Base-by-base conservation (phyloP, 2,329 filamentous ascomycete genomes). In the Colletotrichum costaricense region DNA sequence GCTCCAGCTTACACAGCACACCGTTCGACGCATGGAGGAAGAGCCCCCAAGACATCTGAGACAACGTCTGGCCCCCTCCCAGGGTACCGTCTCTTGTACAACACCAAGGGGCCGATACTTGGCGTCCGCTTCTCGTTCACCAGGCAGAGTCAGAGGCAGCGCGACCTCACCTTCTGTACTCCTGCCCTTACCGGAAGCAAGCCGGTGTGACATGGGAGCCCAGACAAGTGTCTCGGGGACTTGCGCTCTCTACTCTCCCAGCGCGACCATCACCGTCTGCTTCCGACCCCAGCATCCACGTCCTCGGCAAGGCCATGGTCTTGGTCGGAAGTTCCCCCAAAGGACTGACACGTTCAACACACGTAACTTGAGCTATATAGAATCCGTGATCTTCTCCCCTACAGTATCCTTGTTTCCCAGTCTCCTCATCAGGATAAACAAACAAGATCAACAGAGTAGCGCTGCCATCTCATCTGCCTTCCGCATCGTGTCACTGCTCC, bases 151-250 rank as follows among this genome's bases (percentile, higher is more conserved):
- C 35, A 33, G 55, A 35, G 22, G 5, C 24, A 42, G 26, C 42
- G 42, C 42, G 14, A 66, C 55, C 60, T 28, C 38, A 24, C 19
- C 28, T 22, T 28, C 35, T 63, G 11, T 52, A 38, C 16, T 60
- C 54, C 14, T 58, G 26, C 16, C 26, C 35, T 22, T 55, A 5
- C 22, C 55, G 28, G 42, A 60, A 24, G 52, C 46, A 33, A 35
- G 28, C 24, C 33, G 49, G 9, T 59, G 60, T 52, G 4, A 33
- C 24, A 35, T 52, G 46, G 24, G n/a, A n/a, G 38, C 9, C 19
- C 19, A 30, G 28, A 19, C n/a, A 24, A 55, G 4, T 72, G 72
- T 73, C 69, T 74, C 72, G 72, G 72, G 54, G 58, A 63, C 42
- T 24, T 66, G 58, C 58, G n/a, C 16, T 16, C 54, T 55, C 38